phyloP scores from a whole-genome alignment of 176 grass and related monocot genomes.

The Chrysopogon serrulatus region DNA sequence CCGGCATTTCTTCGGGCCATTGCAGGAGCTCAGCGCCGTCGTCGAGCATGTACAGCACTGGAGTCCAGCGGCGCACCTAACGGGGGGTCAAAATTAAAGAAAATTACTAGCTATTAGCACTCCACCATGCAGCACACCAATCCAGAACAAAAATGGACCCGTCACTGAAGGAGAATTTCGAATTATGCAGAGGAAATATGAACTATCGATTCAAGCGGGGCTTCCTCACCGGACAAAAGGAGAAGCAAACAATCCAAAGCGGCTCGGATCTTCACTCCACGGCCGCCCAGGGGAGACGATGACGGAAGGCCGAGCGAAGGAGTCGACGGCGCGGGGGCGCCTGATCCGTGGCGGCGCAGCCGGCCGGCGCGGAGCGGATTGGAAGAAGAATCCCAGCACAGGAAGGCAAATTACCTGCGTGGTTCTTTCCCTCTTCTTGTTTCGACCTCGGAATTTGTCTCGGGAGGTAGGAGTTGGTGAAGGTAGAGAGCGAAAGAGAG shows the following conservation, averaged over 20 bases:
- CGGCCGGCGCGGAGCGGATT: background rate
- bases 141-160: background rate
- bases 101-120: background rate
- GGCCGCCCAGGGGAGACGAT: background rate
- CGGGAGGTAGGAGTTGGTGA: slow-evolving; percentile 37
- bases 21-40: slow-evolving; percentile 12
- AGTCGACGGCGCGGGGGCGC: background rate
- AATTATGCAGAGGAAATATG: background rate
- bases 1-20: slow-evolving; percentile 86
- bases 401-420: background rate
- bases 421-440: background rate
- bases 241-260: background rate
- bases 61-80: slow-evolving; percentile 10
- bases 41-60: slow-evolving; percentile 36
- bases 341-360: slow-evolving; percentile 3
- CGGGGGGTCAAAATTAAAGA: background rate
- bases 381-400: slow-evolving; percentile 15
- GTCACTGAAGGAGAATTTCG: background rate
- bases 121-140: background rate
- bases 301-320: background rate
- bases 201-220: background rate
- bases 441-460: background rate
- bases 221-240: slow-evolving; percentile 13
- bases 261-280: slow-evolving; percentile 3
- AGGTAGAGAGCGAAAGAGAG: slow-evolving; percentile 11